Evolutionary conservation across 371 early-diverging fungal species (phyloP).

Genomic region (Mortierella sp.): DNA sequence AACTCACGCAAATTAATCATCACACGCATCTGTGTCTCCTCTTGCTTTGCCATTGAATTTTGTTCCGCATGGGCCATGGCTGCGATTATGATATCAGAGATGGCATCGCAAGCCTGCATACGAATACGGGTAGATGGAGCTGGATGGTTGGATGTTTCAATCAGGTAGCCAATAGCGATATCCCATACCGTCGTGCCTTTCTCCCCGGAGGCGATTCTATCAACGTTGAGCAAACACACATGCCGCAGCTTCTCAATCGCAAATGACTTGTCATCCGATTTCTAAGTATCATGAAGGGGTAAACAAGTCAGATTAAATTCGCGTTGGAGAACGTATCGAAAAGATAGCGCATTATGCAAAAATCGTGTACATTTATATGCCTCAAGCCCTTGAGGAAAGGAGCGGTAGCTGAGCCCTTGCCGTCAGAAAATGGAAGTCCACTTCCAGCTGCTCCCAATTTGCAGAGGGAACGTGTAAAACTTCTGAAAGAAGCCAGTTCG

Average conservation of each 20-base stretch:
- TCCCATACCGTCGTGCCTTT: slow-evolving; percentile 72
- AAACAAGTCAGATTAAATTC: neutral
- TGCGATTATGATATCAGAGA: slow-evolving; percentile 82
- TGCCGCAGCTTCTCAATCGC: slow-evolving; percentile 87
- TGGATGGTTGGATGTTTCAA: slow-evolving; percentile 81
- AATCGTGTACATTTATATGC: slow-evolving; percentile 51
- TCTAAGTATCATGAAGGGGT: slow-evolving; percentile 45
- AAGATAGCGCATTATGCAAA: neutral
- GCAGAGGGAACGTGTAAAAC: slow-evolving; percentile 80
- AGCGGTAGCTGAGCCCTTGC: slow-evolving; percentile 35
- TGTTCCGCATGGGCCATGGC: slow-evolving; percentile 78
- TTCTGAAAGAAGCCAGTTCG: slow-evolving; percentile 73
- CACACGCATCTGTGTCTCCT: slow-evolving; percentile 68
- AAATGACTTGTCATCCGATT: slow-evolving; percentile 83
- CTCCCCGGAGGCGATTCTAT: slow-evolving; percentile 70
- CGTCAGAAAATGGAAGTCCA: slow-evolving; percentile 63
- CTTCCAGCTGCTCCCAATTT: slow-evolving; percentile 72
- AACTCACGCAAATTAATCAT: slow-evolving; percentile 51
- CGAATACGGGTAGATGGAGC: slow-evolving; percentile 74
- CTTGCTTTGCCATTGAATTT: slow-evolving; percentile 64
- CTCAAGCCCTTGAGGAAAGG: slow-evolving; percentile 52
- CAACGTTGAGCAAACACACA: slow-evolving; percentile 78
- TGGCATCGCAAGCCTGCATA: slow-evolving; percentile 84
- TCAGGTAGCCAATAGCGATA: slow-evolving; percentile 79
- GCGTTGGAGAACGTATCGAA: neutral